Percentiles rank a stretch among this genome's conserved stretches.
phyloP scores from a whole-genome alignment of 78 protist species.

The Anaeramoeba flamelloides region DNA sequence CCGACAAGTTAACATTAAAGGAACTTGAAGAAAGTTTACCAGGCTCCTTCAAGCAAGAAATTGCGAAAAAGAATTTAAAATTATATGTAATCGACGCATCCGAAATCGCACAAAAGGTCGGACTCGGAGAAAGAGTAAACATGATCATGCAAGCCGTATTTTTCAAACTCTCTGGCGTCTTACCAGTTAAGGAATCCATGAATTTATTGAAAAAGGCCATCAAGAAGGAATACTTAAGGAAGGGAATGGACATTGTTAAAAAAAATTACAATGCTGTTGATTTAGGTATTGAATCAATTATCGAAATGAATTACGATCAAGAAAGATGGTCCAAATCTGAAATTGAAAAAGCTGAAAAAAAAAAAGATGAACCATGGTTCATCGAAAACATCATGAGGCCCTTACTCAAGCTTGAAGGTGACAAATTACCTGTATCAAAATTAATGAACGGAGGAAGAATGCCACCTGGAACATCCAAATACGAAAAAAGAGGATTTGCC shows the following conservation, averaged over 20 bases:
- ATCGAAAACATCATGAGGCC: too few relatives aligned
- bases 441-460: too few relatives aligned
- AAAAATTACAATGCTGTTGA: slow-evolving; percentile 30
- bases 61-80: slow-evolving; percentile 20
- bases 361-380: too few relatives aligned
- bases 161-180: slow-evolving; percentile 38
- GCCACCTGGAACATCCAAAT: too few relatives aligned
- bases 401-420: too few relatives aligned
- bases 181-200: slow-evolving; percentile 36
- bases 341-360: too few relatives aligned
- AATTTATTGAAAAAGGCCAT: slow-evolving; percentile 27
- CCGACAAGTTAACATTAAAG: slow-evolving; percentile 8
- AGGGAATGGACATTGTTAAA: slow-evolving; percentile 40
- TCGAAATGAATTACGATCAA: slow-evolving; percentile 6
- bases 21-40: slow-evolving; percentile 21
- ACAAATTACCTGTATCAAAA: too few relatives aligned
- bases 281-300: slow-evolving; percentile 6
- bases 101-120: slow-evolving; percentile 17
- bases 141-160: slow-evolving; percentile 49
- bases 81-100: slow-evolving; percentile 43
- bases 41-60: slow-evolving; percentile 2
- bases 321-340: slow-evolving; percentile 10
- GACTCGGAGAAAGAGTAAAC: slow-evolving; percentile 33
- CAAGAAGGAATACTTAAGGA: slow-evolving; percentile 20
- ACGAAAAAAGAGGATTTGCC: too few relatives aligned